Evolutionary conservation across 768 basidiomycete species (phyloP).

Genomic region (Agrocybe praecox): DNA sequence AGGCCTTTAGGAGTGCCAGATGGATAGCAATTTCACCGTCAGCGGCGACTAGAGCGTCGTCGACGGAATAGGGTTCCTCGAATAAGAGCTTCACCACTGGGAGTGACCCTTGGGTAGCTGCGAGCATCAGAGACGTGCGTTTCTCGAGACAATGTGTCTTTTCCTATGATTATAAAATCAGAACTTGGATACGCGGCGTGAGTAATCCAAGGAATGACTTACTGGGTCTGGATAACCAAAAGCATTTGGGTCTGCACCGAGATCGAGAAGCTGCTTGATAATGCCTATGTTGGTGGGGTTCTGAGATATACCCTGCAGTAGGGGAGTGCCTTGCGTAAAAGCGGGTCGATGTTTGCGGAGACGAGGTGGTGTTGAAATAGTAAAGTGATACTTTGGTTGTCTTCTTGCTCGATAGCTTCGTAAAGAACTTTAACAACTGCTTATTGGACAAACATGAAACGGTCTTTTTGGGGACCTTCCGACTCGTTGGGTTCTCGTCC

Average conservation of each 20-base stretch:
- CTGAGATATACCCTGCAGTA: constrained; percentile 1
- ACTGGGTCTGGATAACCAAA: background rate
- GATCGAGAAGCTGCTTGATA: constrained; percentile 1
- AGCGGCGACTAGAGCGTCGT: constrained; percentile 5
- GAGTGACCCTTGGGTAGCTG: constrained; percentile 2
- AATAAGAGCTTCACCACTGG: constrained; percentile 6
- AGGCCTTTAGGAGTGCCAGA: background rate
- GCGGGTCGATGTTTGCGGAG: background rate
- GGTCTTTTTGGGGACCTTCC: background rate
- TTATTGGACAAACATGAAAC: background rate
- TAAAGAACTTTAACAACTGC: background rate
- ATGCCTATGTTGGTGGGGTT: background rate
- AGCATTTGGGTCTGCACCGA: constrained; percentile 7
- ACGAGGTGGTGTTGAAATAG: no score
- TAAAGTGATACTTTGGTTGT: background rate
- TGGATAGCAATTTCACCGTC: constrained; percentile 12
- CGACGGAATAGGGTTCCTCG: constrained; percentile 2
- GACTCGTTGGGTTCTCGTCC: background rate
- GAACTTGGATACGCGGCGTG: no score
- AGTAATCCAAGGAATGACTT: background rate
- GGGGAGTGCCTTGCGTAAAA: background rate
- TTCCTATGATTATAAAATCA: background rate
- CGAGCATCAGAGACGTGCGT: constrained; percentile 1
- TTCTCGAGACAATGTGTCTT: background rate
- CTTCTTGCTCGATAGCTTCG: constrained; percentile 1